Conservation (phyloP, 345 rosid species). For the Murraya koenigii region DNA sequence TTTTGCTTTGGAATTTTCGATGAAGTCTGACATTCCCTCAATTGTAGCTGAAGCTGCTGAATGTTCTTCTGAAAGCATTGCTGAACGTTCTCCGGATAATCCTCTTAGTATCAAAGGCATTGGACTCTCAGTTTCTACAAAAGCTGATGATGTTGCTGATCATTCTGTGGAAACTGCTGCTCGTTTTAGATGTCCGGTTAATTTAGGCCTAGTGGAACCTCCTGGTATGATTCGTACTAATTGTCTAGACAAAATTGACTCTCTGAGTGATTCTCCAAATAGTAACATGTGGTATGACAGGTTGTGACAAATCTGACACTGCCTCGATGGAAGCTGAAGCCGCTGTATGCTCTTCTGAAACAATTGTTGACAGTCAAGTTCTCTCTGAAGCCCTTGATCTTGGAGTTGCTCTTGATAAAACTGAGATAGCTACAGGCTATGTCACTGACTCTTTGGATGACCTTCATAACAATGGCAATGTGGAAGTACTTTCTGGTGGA, state of each 20-base stretch:
- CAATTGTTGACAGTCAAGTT: slow-evolving; percentile 9
- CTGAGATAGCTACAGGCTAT: not conserved
- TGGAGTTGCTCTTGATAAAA: slow-evolving; percentile 13
- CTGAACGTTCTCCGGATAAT: not conserved
- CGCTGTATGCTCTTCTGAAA: slow-evolving; percentile 10
- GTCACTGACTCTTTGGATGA: not conserved
- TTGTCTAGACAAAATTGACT: not conserved
- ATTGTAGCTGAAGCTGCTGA: not conserved
- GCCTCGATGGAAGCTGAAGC: not conserved
- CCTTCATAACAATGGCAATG: slow-evolving; percentile 10
- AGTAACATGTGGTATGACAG: not conserved
- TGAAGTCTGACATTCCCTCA: not conserved
- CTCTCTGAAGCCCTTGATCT: slow-evolving; percentile 1
- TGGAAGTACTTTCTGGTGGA: slow-evolving; percentile 13
- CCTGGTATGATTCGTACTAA: not conserved
- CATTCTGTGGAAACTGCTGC: not conserved
- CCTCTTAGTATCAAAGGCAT: not conserved
- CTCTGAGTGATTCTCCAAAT: not conserved
- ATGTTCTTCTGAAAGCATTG: not conserved
- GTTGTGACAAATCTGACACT: not conserved
- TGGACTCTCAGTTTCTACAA: not conserved
- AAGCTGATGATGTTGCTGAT: not conserved
- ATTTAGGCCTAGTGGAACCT: not conserved
- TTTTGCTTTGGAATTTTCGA: not conserved
- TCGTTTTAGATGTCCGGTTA: too few species aligned